Evolutionary conservation across 75 land plant genomes (phyloP).

Genomic region (Cunninghamia lanceolata): DNA sequence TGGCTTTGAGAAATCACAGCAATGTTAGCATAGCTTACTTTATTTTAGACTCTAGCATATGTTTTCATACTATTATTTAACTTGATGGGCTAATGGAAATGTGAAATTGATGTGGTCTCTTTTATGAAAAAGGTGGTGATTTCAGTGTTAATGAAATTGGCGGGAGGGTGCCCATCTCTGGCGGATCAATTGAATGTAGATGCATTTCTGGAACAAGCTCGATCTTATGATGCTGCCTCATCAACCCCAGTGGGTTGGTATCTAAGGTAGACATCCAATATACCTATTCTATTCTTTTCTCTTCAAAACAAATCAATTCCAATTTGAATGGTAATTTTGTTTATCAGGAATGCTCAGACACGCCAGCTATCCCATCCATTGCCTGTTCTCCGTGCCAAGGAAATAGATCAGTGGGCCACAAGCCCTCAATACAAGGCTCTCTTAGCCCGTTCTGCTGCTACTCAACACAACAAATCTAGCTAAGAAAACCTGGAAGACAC

Average conservation of each 20-base stretch:
- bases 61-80: background rate
- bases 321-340: background rate
- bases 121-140: conserved; percentile 74
- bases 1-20: background rate
- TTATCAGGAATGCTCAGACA: conserved; percentile 84
- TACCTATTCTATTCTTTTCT: background rate
- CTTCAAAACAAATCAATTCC: background rate
- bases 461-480: background rate
- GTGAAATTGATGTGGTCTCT: conserved; percentile 1
- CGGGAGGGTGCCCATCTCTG: conserved; percentile 89
- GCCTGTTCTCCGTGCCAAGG: conserved; percentile 84
- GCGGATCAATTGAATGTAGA: conserved; percentile 87
- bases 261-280: conserved; percentile 44
- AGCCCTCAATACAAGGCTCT: conserved; percentile 60
- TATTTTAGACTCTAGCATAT: background rate
- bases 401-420: conserved; percentile 86
- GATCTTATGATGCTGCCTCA: conserved; percentile 90
- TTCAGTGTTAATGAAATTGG: conserved; percentile 89
- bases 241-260: conserved; percentile 91
- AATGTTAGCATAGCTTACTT: background rate
- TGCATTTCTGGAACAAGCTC: conserved; percentile 92
- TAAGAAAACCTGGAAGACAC: background rate
- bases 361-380: conserved; percentile 89
- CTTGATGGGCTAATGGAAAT: background rate
- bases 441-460: conserved; percentile 33